Percentiles rank a stretch among this genome's conserved stretches.
Conservation (phyloP, 495 filamentous ascomycete species). For the Podospora pseudocomata region DNA sequence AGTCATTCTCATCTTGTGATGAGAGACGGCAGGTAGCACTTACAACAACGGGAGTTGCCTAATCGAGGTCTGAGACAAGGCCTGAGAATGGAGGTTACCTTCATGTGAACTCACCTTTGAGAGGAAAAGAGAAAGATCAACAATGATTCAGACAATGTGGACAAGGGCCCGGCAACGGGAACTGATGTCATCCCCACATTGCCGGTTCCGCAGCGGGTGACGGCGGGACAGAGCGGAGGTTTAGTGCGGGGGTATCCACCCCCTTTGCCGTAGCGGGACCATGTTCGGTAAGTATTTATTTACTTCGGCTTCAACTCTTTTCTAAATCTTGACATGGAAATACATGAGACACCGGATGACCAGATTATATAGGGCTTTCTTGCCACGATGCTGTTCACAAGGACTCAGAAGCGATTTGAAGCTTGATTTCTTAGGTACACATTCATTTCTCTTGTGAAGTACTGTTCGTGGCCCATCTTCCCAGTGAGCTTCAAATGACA, state of each 20-base stretch:
- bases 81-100: neutral
- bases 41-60: neutral
- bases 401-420: too few relatives aligned
- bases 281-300: neutral
- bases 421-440: too few relatives aligned
- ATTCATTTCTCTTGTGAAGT: too few relatives aligned
- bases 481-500: too few relatives aligned
- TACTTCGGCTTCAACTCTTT: neutral
- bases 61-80: neutral
- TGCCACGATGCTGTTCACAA: too few relatives aligned
- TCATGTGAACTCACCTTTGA: neutral
- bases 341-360: too few relatives aligned
- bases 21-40: neutral
- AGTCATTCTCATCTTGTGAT: neutral
- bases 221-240: neutral
- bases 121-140: neutral
- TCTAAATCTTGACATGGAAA: too few relatives aligned
- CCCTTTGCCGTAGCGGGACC: neutral
- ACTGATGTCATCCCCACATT: conserved; percentile 4
- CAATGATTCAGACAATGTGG: neutral
- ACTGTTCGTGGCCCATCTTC: too few relatives aligned
- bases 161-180: neutral
- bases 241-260: neutral
- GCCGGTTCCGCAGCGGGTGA: neutral
- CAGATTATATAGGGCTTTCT: too few relatives aligned